Base-by-base conservation (phyloP, 495 filamentous ascomycete species). In the Xylaria palmicola region DNA sequence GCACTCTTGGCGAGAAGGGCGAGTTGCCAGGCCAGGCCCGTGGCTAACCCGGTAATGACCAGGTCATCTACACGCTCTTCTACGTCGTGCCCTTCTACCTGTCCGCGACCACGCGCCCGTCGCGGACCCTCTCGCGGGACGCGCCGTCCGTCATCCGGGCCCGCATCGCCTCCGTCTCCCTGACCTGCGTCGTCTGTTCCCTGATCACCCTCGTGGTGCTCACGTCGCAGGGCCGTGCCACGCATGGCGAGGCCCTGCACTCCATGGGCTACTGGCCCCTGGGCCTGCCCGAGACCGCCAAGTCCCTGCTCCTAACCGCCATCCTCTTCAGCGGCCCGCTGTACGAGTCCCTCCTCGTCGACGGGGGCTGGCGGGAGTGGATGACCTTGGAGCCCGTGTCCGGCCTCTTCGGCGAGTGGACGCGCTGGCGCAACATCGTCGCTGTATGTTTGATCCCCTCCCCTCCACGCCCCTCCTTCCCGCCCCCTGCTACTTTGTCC, bases 1-100 rank as follows among this genome's bases (percentile, higher is more conserved):
- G 27, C 56, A 26, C 36, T 34, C 56, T 59, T 50, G 36, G 22
- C 44, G 44, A 40, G 17, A 58, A n/a, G 9, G n/a, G n/a, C n/a
- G n/a, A n/a, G n/a, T n/a, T n/a, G n/a, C n/a, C n/a, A n/a, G n/a
- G n/a, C n/a, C n/a, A n/a, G n/a, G n/a, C n/a, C n/a, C n/a, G n/a
- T n/a, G n/a, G n/a, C n/a, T n/a, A n/a, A n/a, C n/a, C n/a, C n/a
- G n/a, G n/a, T n/a, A n/a, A n/a, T n/a, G n/a, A n/a, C n/a, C 27
- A 93, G 85, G 72, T 92, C 55, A 71, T 87, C 57, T 91, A 93
- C 72, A 96, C 92, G 4, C 68, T 91, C 59, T 72, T 89, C 77
- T 98, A 97, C 78, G 91, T 98, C 74, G 75, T 90, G 32, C 92
- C 94, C 32, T 91, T 98, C 80, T 98, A 98, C 76, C 76, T 93